These are phyloP conservation scores for Aspergillus neoniger DNA, from an alignment of 2,329 filamentous ascomycete genomes.

Conservation along the genomic window DNA sequence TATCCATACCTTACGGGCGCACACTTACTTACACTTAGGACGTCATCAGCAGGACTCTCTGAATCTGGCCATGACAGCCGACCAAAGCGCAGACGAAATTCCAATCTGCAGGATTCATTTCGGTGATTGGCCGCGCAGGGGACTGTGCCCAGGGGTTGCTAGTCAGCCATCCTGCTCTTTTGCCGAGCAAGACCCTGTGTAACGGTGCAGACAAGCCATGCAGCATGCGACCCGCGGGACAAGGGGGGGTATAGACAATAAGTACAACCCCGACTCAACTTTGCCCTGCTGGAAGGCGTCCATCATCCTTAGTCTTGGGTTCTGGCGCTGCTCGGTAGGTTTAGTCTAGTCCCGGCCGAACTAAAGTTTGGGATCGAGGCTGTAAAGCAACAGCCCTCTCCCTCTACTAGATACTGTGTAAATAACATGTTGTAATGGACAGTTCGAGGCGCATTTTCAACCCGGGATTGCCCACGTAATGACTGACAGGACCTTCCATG, in stretches of 20 bases:
- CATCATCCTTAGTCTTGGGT: not conserved
- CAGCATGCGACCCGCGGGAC: not conserved
- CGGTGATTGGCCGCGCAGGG: not conserved
- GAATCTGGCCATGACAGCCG: constrained; percentile 4
- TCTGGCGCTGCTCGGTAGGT: not conserved
- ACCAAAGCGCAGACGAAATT: not conserved
- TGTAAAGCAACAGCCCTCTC: not conserved
- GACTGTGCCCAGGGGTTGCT: not conserved
- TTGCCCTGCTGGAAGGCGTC: not conserved
- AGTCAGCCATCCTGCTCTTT: not conserved
- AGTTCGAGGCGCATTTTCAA: not conserved
- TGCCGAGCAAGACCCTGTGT: constrained; percentile 6
- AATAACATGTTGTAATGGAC: not conserved
- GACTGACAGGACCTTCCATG: not conserved
- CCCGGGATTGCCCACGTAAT: not conserved
- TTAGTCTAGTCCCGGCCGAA: constrained; percentile 1
- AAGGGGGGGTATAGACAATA: not conserved
- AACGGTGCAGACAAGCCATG: not conserved
- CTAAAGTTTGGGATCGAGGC: constrained; percentile 1
- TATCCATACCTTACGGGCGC: not conserved
- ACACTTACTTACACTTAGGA: not conserved
- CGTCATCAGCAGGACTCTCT: constrained; percentile 3
- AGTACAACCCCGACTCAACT: not conserved
- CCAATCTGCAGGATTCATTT: not conserved
- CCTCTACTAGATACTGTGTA: too few species aligned